Percentiles rank a stretch among this genome's conserved stretches.
Evolutionary conservation across 2,329 filamentous ascomycete species (phyloP).

Genomic region (Fusarium clavum): DNA sequence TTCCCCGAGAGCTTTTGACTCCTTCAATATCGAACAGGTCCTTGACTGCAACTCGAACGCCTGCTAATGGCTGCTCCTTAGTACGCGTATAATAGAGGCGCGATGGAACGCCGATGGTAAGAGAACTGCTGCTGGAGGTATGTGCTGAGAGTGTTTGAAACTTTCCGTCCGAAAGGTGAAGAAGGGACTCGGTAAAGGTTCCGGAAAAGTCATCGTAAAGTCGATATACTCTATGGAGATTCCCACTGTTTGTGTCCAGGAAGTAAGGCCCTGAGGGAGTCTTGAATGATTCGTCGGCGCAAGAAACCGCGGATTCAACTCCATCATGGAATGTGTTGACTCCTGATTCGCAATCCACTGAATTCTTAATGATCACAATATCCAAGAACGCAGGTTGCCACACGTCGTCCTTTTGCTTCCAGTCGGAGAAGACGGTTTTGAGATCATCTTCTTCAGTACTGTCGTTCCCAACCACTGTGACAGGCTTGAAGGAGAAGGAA

Average conservation of each 20-base stretch:
- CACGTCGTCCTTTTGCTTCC: neutral
- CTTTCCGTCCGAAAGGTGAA: neutral
- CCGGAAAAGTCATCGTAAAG: slow-evolving; percentile 1
- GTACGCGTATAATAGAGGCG: neutral
- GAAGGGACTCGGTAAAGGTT: neutral
- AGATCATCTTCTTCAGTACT: neutral
- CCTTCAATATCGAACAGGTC: slow-evolving; percentile 27
- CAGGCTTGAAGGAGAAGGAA: neutral
- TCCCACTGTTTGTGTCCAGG: fast-evolving
- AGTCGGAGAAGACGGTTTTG: fast-evolving
- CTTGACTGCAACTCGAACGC: slow-evolving; percentile 22
- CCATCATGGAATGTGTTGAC: neutral
- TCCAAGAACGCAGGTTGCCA: neutral
- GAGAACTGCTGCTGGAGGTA: neutral
- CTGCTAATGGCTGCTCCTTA: neutral
- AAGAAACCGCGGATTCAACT: neutral
- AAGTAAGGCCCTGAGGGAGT: neutral
- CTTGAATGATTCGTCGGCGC: neutral
- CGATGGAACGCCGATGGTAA: slow-evolving; percentile 21
- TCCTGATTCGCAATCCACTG: neutral
- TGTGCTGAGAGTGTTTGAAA: slow-evolving; percentile 5
- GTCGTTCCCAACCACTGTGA: neutral
- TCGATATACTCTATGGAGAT: neutral
- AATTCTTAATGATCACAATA: neutral
- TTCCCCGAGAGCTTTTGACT: slow-evolving; percentile 24